Conservation (phyloP, 257 asterid genomes). For the Jasminum sambac region DNA sequence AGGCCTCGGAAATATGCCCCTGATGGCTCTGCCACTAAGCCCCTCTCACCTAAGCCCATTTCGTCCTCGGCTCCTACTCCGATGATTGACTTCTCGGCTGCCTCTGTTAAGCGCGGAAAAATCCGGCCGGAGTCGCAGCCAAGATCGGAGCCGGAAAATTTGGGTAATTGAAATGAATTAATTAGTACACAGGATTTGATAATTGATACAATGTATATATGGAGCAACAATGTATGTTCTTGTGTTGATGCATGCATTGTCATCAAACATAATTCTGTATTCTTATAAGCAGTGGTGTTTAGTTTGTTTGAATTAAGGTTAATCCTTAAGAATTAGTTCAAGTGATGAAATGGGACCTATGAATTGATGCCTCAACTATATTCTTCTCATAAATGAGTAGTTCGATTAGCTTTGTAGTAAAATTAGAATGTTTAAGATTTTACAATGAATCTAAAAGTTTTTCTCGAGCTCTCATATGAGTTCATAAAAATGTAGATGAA, state of each 20-base stretch:
- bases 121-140: constrained; percentile 51
- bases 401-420: neutral
- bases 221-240: neutral
- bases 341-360: constrained; percentile 58
- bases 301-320: constrained; percentile 20
- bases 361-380: constrained; percentile 45
- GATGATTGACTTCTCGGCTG: constrained; percentile 80
- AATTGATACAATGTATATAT: constrained; percentile 6
- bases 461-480: neutral
- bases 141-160: constrained; percentile 45
- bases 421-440: no score
- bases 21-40: constrained; percentile 56
- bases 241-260: constrained; percentile 39
- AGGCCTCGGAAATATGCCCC: constrained; percentile 88
- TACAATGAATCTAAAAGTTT: neutral
- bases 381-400: constrained; percentile 38
- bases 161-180: constrained; percentile 36
- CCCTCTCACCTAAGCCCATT: constrained; percentile 84
- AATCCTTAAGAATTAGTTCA: constrained; percentile 10
- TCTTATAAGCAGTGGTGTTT: constrained; percentile 19
- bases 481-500: neutral
- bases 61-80: constrained; percentile 83
- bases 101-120: constrained; percentile 62
- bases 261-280: constrained; percentile 16
- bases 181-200: no score